Percentiles rank a stretch among this genome's conserved stretches.
Evolutionary conservation across 495 filamentous ascomycete species (phyloP).

Genomic region (Viridothelium virens): DNA sequence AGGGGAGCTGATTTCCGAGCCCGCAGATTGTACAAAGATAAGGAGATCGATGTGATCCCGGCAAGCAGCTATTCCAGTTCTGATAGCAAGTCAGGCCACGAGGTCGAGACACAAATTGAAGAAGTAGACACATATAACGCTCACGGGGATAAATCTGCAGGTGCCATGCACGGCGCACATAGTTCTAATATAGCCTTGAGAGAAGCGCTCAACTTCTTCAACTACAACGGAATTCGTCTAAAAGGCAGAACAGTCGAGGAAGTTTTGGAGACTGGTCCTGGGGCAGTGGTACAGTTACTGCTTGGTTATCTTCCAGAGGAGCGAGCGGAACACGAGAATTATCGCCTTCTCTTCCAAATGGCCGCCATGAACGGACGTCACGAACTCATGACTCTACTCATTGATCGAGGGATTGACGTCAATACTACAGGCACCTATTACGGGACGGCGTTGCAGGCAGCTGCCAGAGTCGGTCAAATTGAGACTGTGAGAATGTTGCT

Average conservation of each 20-base stretch:
- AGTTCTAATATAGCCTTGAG: not conserved
- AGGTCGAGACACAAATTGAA: too few species aligned
- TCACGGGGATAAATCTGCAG: too few species aligned
- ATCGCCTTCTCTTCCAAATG: not conserved
- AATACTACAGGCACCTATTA: not conserved
- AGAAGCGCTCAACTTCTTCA: not conserved
- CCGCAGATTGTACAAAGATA: not conserved
- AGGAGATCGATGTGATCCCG: too few species aligned
- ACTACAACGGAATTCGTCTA: not conserved
- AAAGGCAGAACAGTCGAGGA: not conserved
- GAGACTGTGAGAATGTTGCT: slow-evolving; percentile 13
- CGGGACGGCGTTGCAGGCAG: not conserved
- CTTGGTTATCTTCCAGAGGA: not conserved
- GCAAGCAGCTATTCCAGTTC: too few species aligned
- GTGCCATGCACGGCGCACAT: too few species aligned
- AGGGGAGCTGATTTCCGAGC: not conserved
- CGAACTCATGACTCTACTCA: not conserved
- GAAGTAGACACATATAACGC: too few species aligned
- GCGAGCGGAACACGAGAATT: not conserved
- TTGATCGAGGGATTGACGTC: not conserved
- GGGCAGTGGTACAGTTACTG: not conserved
- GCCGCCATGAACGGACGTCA: not conserved
- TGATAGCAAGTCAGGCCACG: not conserved
- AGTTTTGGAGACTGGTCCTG: not conserved
- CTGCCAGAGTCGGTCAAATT: not conserved